These are phyloP conservation scores for Geranomyces michiganensis DNA, from an alignment of 192 early-diverging fungal species.

Conservation along the genomic window DNA sequence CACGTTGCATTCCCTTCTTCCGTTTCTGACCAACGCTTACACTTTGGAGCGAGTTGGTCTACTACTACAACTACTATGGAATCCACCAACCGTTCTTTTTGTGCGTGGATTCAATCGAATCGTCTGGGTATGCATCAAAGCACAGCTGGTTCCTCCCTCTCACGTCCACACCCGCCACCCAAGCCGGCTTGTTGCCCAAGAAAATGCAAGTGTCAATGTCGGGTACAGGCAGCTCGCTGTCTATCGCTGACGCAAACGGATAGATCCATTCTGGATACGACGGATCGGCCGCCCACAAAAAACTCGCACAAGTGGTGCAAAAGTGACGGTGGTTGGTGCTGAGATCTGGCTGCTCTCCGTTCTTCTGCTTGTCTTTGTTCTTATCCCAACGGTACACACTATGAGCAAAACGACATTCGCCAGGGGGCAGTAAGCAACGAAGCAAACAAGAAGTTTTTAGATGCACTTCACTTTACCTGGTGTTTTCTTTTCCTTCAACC, in stretches of 20 bases:
- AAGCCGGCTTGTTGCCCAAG: background rate
- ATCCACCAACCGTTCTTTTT: slow-evolving; percentile 25
- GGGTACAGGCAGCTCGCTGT: background rate
- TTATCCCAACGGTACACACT: background rate
- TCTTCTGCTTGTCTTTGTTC: background rate
- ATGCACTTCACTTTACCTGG: too few relatives aligned
- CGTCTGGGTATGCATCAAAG: slow-evolving; percentile 9
- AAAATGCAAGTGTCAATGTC: slow-evolving; percentile 6
- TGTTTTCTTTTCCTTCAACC: background rate
- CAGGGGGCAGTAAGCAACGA: too few relatives aligned
- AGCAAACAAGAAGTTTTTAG: too few relatives aligned
- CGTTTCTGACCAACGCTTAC: too few relatives aligned
- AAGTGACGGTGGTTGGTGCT: slow-evolving; percentile 17
- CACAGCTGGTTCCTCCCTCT: background rate
- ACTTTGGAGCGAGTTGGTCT: too few relatives aligned
- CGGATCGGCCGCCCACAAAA: slow-evolving; percentile 5
- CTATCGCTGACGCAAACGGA: slow-evolving; percentile 13
- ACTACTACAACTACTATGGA: background rate
- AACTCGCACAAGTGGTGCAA: background rate
- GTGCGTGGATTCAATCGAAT: slow-evolving; percentile 15
- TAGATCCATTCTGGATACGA: slow-evolving; percentile 9
- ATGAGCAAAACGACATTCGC: too few relatives aligned
- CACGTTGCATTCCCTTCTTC: too few relatives aligned
- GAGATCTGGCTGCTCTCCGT: background rate
- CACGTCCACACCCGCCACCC: background rate